Evolutionary conservation across 2,329 filamentous ascomycete genomes (phyloP).

Genomic region (Xylariales sp.): DNA sequence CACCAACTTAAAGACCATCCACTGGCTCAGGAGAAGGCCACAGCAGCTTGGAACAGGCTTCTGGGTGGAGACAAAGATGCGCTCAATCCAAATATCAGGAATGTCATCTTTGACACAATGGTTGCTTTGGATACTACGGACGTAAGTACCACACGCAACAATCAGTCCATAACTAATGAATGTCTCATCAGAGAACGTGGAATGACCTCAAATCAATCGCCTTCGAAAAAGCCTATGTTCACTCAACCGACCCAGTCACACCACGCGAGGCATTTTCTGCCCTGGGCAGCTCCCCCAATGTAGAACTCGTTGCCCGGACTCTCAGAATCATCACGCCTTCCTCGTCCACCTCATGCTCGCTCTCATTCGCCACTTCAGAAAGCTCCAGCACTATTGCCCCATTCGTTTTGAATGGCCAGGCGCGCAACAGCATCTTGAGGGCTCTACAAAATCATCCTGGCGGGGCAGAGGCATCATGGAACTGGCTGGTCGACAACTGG

Average conservation of each 20-base stretch:
- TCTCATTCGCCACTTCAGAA: background rate
- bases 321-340: constrained; percentile 1
- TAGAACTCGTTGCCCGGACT: background rate
- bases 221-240: constrained; percentile 1
- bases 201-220: constrained; percentile 4
- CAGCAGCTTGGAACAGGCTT: background rate
- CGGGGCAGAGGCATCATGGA: constrained; percentile 2
- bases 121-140: background rate
- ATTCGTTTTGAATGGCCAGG: background rate
- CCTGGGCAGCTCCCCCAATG: background rate
- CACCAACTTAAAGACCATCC: constrained; percentile 6
- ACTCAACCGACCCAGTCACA: background rate
- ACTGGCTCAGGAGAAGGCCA: background rate
- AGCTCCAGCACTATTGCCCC: background rate
- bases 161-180: background rate
- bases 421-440: background rate
- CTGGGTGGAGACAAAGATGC: constrained; percentile 4
- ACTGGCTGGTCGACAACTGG: constrained; percentile 2
- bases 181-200: background rate
- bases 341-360: background rate
- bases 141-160: background rate
- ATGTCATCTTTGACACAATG: constrained; percentile 4
- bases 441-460: background rate
- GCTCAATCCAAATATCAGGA: constrained; percentile 8
- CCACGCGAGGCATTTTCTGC: constrained; percentile 2